These are phyloP conservation scores for Phoma herbarum DNA, from an alignment of 2,329 filamentous ascomycete genomes.

Conservation along the genomic window DNA sequence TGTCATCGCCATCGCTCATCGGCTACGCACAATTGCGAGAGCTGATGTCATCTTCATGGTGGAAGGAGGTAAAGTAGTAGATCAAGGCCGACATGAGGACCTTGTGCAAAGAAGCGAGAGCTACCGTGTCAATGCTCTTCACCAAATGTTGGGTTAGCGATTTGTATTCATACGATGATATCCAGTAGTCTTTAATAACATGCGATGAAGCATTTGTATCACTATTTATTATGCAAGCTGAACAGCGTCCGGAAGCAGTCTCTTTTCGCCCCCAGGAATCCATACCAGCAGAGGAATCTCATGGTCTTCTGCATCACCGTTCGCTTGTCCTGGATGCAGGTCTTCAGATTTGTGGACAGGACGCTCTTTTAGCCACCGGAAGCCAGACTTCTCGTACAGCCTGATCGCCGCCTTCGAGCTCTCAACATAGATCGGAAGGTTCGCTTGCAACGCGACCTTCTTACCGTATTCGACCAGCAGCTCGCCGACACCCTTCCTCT, in stretches of 20 bases:
- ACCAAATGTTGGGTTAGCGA: conserved; percentile 55
- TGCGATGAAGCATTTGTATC: conserved; percentile 1
- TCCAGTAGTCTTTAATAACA: conserved; percentile 7
- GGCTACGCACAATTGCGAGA: conserved; percentile 53
- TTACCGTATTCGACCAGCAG: conserved; percentile 55
- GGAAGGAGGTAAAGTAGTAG: conserved; percentile 59
- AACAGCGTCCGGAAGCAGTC: conserved; percentile 24
- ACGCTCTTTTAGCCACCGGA: conserved; percentile 52
- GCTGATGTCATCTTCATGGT: conserved; percentile 58
- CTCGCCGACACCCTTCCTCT: conserved; percentile 56
- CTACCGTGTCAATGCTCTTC: conserved; percentile 60
- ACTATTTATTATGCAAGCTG: conserved; percentile 20
- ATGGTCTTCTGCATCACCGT: conserved; percentile 13
- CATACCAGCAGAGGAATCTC: conserved; percentile 31
- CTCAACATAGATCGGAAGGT: conserved; percentile 59
- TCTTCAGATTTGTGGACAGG: conserved; percentile 52
- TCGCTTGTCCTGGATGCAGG: conserved; percentile 40
- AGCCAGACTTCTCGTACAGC: conserved; percentile 60
- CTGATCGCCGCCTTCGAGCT: conserved; percentile 54
- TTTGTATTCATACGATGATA: not conserved
- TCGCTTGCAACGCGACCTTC: conserved; percentile 44
- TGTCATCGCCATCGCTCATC: conserved; percentile 57
- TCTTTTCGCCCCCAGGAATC: conserved; percentile 24
- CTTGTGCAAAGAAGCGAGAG: conserved; percentile 59
- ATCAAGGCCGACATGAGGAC: conserved; percentile 60